Evolutionary conservation across 2,329 filamentous ascomycete species (phyloP), one percentile per base, ranked within the genome.

Genomic region (Arthrobotrys entomopaga): DNA sequence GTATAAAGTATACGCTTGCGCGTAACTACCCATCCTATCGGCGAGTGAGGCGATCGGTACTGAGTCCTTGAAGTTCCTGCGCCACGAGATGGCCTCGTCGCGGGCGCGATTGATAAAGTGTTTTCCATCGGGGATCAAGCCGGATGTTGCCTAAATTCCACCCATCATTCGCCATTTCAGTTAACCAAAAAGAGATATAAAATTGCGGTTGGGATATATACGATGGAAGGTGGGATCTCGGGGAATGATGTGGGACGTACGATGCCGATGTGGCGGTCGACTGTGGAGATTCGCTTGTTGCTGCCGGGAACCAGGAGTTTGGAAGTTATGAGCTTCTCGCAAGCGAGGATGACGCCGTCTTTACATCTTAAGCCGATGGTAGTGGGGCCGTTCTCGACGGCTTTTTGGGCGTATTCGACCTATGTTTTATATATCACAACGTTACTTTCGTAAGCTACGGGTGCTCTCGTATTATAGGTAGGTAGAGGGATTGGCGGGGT

Each of bases 1-100:
- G 86, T 98, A 98, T 79, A 98, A 90, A 7, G 95, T 99, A 85
- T 97, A 97, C 76, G 92, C 93, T 84, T 99, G 95, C 64, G 96
- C 90, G 83, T 97, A 99, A 80, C 92, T 90, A 80, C 95, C 95
- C 87, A 99, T 92, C 83, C 94, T 91, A 81, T 91, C 90, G 76
- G 95, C 93, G 75, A 99, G 90, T 78, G 95, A 91, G 78, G 90
- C 87, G 77, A 91, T 91, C 71, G 93, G 90, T 81, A 99, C 98
- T 75, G 95, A 94, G 6, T 90, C 90, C 84, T 98, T 98, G 89
- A 97, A 98, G 81, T 90, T 90, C 80, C 90, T 87, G 83, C 95
- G 91, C 94, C 94, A 99, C 81, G 88, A 89, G 79, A 90, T 87
- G 77, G 95, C 91, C 84, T 99, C 95, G 81, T 97, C 93, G 83